Evolutionary conservation across 2,329 filamentous ascomycete genomes (phyloP), one percentile per base, ranked within the genome.

Genomic region (Colletotrichum somersetense): DNA sequence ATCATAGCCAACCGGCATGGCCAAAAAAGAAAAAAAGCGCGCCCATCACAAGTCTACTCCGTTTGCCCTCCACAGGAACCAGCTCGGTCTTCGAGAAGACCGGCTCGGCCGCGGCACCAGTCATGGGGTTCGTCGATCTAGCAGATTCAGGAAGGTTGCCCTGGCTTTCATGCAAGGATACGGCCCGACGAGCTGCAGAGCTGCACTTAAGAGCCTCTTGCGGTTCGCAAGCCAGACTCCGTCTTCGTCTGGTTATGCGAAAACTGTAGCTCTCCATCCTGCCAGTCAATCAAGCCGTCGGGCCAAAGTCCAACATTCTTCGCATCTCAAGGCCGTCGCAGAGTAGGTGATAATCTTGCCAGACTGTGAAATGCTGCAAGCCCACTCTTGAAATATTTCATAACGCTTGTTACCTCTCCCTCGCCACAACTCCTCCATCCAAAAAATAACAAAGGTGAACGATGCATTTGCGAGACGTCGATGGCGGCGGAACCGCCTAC

Each of bases 381-480:
- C 44, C 33, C 38, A 64, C 61, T 20, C 55, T 72, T 48, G 55
- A 42, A 56, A 18, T 50, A 46, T 62, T 46, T 67, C 58, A 63
- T 71, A 71, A 73, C 62, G 52, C 53, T 63, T 62, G 33, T 73
- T 63, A 5, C 52, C 46, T 38, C 35, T 40, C n/a, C 61, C 35
- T 46, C 46, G n/a, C 59, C 33, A 62, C 40, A 40, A 23, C 33
- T 46, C 67, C 55, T 35, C 65, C 30, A 61, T 35, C 38, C 38
- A 23, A 53, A 55, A 16, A 57, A 57, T 30, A 20, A n/a, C 52
- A 7, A 68, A 35, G 56, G 46, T 38, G n/a, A 71, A 56, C 55
- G n/a, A 75, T 75, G 74, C 72, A 75, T 63, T 61, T 74, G 57
- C 72, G 71, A 55, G 73, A 74, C 62, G 44, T 56, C 58, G 73